Conservation (phyloP, 2,329 filamentous ascomycete species). For the Curvularia sp. region DNA sequence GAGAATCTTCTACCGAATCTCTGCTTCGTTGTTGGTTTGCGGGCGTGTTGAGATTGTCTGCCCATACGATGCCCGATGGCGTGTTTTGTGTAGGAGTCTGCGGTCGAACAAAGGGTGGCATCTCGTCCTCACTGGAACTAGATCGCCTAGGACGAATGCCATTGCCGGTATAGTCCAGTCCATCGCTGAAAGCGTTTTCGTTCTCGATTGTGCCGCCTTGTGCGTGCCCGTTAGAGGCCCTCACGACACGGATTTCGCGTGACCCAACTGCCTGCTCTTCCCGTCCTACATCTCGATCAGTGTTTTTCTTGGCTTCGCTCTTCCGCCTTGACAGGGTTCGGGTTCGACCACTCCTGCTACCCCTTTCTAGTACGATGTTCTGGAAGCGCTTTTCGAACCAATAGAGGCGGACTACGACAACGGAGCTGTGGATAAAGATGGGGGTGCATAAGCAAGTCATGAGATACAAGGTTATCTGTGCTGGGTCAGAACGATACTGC, state of each 20-base stretch:
- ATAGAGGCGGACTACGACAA: slow-evolving; percentile 91
- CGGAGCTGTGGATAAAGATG: slow-evolving; percentile 63
- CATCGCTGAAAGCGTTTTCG: slow-evolving; percentile 53
- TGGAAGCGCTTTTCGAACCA: slow-evolving; percentile 99
- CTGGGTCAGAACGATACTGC: not conserved
- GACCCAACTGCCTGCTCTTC: slow-evolving; percentile 70
- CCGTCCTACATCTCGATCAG: slow-evolving; percentile 54
- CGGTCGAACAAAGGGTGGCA: slow-evolving; percentile 28
- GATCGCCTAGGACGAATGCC: slow-evolving; percentile 19
- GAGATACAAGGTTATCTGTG: slow-evolving; percentile 54
- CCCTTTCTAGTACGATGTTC: slow-evolving; percentile 77
- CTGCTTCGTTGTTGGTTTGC: slow-evolving; percentile 39
- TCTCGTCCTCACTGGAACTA: slow-evolving; percentile 26
- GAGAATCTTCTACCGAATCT: slow-evolving; percentile 63
- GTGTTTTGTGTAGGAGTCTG: slow-evolving; percentile 23
- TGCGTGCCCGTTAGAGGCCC: slow-evolving; percentile 59
- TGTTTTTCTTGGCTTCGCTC: slow-evolving; percentile 56
- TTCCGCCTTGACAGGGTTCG: slow-evolving; percentile 65
- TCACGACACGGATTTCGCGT: slow-evolving; percentile 71
- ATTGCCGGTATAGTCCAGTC: slow-evolving; percentile 46
- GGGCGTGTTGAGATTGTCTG: slow-evolving; percentile 58
- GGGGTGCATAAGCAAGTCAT: slow-evolving; percentile 51
- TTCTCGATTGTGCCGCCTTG: slow-evolving; percentile 67
- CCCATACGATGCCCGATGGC: slow-evolving; percentile 34
- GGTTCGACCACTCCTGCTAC: slow-evolving; percentile 62